Base-by-base conservation (phyloP, 2,329 filamentous ascomycete species). In the Claviceps maximensis region DNA sequence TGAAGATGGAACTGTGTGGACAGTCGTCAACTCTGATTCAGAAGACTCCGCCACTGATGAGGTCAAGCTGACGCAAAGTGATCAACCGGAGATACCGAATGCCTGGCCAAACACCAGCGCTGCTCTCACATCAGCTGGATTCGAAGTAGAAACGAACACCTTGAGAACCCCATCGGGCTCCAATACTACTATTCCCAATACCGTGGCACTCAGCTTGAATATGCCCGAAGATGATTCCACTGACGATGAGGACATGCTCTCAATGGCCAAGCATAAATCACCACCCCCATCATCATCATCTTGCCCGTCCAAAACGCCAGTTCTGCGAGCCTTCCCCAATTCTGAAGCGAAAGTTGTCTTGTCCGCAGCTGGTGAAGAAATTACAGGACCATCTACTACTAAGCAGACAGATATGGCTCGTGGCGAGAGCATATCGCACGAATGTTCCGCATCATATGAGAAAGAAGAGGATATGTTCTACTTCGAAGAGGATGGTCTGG, bases 1-100 rank as follows among this genome's bases (percentile, higher is more conserved):
- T 51, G 75, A 72, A 59, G 54, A 55, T 40, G 67, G 63, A 10
- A 74, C 73, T 4, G 68, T 74, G n/a, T 77, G 74, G 74, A 76
- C 74, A 4, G 69, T 76, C 23, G 72, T 77, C 7, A 72, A 69
- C 52, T 61, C 67, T 5, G 65, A 62, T 21, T 53, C 59, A 13
- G 67, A 69, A 29, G 60, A 64, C 41, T 50, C 54, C 25, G 52
- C 57, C 12, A 45, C 58, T 23, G 51, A 50, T 12, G 49, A 53
- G 13, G 38, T 46, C 2, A 51, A 49, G 23, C 40, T 45, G 13
- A 19, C 25, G 6, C 51, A 47, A 36, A 47, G 23, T 8, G 19
- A 19, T n/a, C 23, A 33, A 33, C 15, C 27, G 1, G 19, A 33
- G 2, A 12, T 23, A 12, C 15, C 31, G n/a, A 23, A 51, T 40